Conservation (phyloP, 257 asterid species). For the Henckelia pumila region DNA sequence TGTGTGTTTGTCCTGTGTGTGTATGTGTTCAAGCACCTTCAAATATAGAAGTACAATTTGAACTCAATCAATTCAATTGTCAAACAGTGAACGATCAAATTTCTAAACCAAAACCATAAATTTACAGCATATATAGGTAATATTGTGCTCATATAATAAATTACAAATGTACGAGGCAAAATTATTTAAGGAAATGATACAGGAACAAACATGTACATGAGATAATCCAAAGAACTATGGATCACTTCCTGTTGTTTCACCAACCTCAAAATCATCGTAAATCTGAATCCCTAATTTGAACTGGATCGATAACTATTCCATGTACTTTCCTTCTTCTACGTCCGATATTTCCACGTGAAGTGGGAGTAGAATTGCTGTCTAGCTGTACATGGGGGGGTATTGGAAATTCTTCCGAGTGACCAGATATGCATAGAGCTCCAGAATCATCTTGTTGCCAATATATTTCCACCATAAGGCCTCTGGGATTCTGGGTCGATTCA, state of each 20-base stretch:
- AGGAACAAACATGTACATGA: background rate
- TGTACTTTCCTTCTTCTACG: slow-evolving; percentile 33
- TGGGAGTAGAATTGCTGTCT: slow-evolving; percentile 30
- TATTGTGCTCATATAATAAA: background rate
- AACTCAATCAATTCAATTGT: too few relatives aligned
- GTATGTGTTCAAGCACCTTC: too few relatives aligned
- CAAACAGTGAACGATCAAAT: background rate
- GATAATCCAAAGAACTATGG: background rate
- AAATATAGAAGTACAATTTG: too few relatives aligned
- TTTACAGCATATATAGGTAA: too few relatives aligned
- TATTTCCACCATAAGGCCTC: slow-evolving; percentile 75
- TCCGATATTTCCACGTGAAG: slow-evolving; percentile 28
- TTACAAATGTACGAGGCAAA: background rate
- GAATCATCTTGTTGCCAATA: slow-evolving; percentile 93
- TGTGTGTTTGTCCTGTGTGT: too few relatives aligned
- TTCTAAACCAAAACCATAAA: too few relatives aligned
- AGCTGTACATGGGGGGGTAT: slow-evolving; percentile 61
- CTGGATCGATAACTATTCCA: slow-evolving; percentile 74
- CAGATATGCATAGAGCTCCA: slow-evolving; percentile 79
- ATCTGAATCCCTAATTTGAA: slow-evolving; percentile 47
- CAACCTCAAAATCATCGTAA: slow-evolving; percentile 24
- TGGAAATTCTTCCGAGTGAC: slow-evolving; percentile 53
- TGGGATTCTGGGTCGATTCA: slow-evolving; percentile 52
- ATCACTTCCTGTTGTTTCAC: background rate
- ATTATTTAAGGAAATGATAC: background rate